Evolutionary conservation across 2,329 filamentous ascomycete genomes (phyloP).

Genomic region (Penicillium capsulatum): DNA sequence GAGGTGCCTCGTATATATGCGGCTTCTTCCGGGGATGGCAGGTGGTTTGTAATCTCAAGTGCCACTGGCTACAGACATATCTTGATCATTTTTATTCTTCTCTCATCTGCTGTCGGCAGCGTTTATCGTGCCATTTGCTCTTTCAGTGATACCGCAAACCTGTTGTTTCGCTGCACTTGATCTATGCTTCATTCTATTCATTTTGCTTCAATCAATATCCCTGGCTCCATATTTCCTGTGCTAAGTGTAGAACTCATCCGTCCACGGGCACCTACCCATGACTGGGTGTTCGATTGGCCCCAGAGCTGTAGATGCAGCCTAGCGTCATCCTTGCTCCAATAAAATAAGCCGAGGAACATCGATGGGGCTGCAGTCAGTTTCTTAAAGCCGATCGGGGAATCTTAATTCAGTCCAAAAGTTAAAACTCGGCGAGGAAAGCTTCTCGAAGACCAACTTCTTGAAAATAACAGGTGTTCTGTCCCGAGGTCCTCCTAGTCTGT

Average conservation of each 20-base stretch:
- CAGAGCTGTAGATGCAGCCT: not conserved
- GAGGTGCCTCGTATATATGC: constrained; percentile 19
- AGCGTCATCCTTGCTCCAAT: constrained; percentile 1
- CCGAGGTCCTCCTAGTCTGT: too few species aligned
- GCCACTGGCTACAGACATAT: constrained; percentile 10
- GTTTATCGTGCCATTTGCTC: constrained; percentile 5
- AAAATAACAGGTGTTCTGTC: too few species aligned
- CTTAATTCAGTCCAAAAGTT: not conserved
- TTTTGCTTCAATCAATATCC: constrained; percentile 7
- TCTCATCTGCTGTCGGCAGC: constrained; percentile 9
- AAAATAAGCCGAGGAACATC: constrained; percentile 4
- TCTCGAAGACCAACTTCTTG: too few species aligned
- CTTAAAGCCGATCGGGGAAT: not conserved
- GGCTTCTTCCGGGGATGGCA: constrained; percentile 6
- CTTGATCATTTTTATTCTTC: constrained; percentile 7
- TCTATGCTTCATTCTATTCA: constrained; percentile 16
- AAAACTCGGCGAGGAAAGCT: too few species aligned
- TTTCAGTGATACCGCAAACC: constrained; percentile 10
- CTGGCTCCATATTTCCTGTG: constrained; percentile 1
- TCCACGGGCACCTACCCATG: not conserved
- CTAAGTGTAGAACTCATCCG: not conserved
- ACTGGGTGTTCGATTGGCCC: not conserved
- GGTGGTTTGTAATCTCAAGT: constrained; percentile 11
- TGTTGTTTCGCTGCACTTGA: constrained; percentile 13
- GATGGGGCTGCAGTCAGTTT: constrained; percentile 3